Evolutionary conservation across 805 yeast genomes (phyloP).

Genomic region (Yamadazyma nakazawae): DNA sequence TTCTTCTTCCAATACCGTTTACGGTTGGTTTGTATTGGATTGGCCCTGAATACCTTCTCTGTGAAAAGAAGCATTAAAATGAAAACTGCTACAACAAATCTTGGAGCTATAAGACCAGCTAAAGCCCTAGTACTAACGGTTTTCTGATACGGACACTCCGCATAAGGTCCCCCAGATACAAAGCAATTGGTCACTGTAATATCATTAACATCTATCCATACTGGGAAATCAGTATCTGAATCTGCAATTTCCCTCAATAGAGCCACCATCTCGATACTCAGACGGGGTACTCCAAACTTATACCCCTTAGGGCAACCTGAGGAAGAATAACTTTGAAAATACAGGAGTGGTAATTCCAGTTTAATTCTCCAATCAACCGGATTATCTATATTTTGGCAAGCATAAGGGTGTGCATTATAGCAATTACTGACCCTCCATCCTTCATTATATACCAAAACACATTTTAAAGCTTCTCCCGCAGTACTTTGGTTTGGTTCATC

Average conservation of each 20-base stretch:
- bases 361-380: constrained; percentile 46
- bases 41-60: constrained; percentile 50
- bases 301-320: constrained; percentile 33
- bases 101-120: constrained; percentile 62
- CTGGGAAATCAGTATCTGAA: constrained; percentile 28
- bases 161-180: constrained; percentile 78
- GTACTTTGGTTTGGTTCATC: not conserved
- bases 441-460: constrained; percentile 34
- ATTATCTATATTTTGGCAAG: constrained; percentile 49
- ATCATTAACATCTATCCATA: constrained; percentile 84
- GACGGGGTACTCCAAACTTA: constrained; percentile 30
- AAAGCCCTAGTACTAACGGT: constrained; percentile 54
- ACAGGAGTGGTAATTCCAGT: constrained; percentile 23
- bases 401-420: constrained; percentile 45
- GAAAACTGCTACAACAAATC: constrained; percentile 54
- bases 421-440: constrained; percentile 75
- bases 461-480: constrained; percentile 31
- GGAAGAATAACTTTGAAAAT: constrained; percentile 40
- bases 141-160: constrained; percentile 73
- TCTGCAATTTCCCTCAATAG: constrained; percentile 26
- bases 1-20: constrained; percentile 61
- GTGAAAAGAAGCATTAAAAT: constrained; percentile 49
- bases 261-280: constrained; percentile 33
- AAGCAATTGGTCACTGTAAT: constrained; percentile 73
- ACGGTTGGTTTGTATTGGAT: constrained; percentile 71